Evolutionary conservation across 2,329 filamentous ascomycete genomes (phyloP), one percentile per base, ranked within the genome.

Genomic region (Colletotrichum simmondsii): DNA sequence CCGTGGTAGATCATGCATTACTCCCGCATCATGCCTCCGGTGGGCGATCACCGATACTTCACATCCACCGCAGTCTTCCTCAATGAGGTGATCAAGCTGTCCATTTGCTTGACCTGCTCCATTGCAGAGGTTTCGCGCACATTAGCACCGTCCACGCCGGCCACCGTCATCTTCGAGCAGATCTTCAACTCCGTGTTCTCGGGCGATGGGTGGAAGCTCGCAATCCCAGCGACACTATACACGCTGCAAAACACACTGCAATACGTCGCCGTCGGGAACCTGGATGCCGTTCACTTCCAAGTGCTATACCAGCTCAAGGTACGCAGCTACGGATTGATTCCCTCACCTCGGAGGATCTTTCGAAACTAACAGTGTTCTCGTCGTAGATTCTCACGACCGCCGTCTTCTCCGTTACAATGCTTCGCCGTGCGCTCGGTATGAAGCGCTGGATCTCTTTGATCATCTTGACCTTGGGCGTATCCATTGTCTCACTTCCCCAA

Each of bases 61-160:
- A 92, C 96, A 52, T 98, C 95, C 54, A 98, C 97, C 11, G 95
- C 96, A 56, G 94, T 99, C 67, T 94, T 98, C 81, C 88, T 98
- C 75, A 97, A 95, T 82, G 97, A 99, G 84, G 89, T 98, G 59
- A 89, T 98, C 78, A 98, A 98, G 83, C 89, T 98, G 42, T 90
- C 92, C 49, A 91, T 98, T 68, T 97, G 94, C 77, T 86, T 98
- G 54, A 95, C 94, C 6, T 92, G 98, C 81, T 93, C 95, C 58
- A 89, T 98, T 62, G 95, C 97, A 86, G 95, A 98, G 77, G 92
- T 95, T 65, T 96, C 95, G 22, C 89, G 90, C 77, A 93, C 90
- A 10, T 87, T 95, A 10, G 93, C 95, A 6, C 91, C 95, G 8
- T 93, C 94, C 37, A 94, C 94, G 26, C 93, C 95, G 2, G 93